These are phyloP conservation scores for Pseudoperonospora humuli DNA, from an alignment of 352 stramenopile species.

Conservation along the genomic window DNA sequence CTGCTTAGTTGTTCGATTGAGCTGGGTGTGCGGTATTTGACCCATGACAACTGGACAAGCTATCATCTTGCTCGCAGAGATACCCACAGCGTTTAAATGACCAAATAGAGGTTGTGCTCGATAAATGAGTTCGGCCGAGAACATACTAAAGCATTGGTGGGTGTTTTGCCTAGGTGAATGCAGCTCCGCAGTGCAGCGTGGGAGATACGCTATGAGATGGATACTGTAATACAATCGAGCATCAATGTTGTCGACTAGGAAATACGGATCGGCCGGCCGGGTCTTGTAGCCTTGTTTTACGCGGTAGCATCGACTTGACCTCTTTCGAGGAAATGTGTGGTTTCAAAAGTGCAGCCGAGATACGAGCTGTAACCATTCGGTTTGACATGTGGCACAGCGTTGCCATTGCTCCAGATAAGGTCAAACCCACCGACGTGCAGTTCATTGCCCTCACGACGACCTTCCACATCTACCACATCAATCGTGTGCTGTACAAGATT, in stretches of 20 bases:
- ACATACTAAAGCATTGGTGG: not conserved
- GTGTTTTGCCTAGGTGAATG: slow-evolving; percentile 7
- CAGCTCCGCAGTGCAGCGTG: slow-evolving; percentile 11
- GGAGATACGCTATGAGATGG: no score
- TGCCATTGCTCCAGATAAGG: slow-evolving; percentile 66
- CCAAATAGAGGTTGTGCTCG: not conserved
- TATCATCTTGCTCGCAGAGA: not conserved
- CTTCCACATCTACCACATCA: slow-evolving; percentile 83
- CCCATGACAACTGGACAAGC: not conserved
- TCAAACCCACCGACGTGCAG: slow-evolving; percentile 61
- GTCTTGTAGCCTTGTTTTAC: slow-evolving; percentile 8
- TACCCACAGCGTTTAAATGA: not conserved
- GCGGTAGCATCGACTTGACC: no score
- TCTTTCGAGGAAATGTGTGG: slow-evolving; percentile 12
- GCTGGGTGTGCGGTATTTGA: not conserved
- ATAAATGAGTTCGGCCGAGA: not conserved
- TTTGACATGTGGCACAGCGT: no score
- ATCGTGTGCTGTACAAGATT: no score
- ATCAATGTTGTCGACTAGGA: slow-evolving; percentile 10
- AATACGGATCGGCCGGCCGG: slow-evolving; percentile 8
- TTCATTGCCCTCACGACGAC: slow-evolving; percentile 31
- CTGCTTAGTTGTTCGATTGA: not conserved
- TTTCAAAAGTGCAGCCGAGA: no score
- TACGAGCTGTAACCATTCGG: no score
- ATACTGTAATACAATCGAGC: slow-evolving; percentile 13